These are phyloP conservation scores for Pseudopyricularia cyperi DNA, from an alignment of 2,329 filamentous ascomycete species.

Conservation along the genomic window DNA sequence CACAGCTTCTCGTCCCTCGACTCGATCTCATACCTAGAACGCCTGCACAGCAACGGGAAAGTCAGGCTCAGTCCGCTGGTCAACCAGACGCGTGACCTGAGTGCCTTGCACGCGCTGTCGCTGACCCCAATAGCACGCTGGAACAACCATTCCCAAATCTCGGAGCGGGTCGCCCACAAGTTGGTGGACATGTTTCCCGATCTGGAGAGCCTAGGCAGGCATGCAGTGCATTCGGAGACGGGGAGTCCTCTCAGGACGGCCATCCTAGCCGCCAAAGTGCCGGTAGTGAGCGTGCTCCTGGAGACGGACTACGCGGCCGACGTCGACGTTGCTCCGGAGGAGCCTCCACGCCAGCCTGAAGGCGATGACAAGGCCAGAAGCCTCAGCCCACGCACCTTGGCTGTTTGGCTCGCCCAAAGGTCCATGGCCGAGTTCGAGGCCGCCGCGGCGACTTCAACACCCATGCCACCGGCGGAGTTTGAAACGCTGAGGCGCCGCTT, in stretches of 20 bases:
- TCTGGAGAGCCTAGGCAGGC: neutral
- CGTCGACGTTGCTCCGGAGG: conserved; percentile 1
- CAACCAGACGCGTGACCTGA: conserved; percentile 1
- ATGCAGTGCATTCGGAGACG: neutral
- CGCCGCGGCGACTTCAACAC: neutral
- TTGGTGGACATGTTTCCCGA: conserved; percentile 4
- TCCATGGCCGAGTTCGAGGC: neutral
- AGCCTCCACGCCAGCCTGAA: neutral
- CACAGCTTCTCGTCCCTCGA: conserved; percentile 4
- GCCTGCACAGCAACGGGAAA: conserved; percentile 1
- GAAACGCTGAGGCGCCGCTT: neutral
- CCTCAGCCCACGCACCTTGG: neutral
- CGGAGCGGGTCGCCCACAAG: conserved; percentile 4
- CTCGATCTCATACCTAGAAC: conserved; percentile 3
- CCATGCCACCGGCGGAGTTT: neutral
- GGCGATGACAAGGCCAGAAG: neutral
- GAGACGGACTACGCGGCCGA: neutral
- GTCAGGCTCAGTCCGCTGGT: neutral
- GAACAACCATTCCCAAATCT: conserved; percentile 6
- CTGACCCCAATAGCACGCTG: neutral
- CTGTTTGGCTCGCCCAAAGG: neutral
- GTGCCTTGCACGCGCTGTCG: conserved; percentile 3
- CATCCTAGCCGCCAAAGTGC: neutral
- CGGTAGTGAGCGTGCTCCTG: neutral
- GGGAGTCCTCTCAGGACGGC: neutral